Evolutionary conservation across 2,329 filamentous ascomycete genomes (phyloP).

Genomic region (Fusarium vanettenii): DNA sequence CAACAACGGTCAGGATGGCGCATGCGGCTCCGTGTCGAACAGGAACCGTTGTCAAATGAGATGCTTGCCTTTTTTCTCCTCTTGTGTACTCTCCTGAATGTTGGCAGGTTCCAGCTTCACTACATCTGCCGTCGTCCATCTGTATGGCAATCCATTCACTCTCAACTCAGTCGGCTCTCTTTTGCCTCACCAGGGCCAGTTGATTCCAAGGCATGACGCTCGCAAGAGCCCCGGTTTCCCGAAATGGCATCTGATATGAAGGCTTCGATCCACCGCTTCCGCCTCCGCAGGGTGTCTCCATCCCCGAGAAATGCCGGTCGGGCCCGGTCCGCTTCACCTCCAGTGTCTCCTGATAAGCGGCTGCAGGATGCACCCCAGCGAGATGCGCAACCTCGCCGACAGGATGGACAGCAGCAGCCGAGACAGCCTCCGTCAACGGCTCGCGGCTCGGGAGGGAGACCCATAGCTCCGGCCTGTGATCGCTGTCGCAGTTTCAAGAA

Average conservation of each 20-base stretch:
- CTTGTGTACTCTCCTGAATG: background rate
- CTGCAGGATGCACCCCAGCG: conserved; percentile 9
- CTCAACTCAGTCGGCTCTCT: background rate
- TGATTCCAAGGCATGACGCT: conserved; percentile 14
- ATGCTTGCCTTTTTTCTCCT: background rate
- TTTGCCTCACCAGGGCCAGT: conserved; percentile 3
- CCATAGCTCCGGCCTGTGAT: conserved; percentile 49
- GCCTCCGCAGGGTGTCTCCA: conserved; percentile 41
- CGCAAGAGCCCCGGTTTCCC: conserved; percentile 11
- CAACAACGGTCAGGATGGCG: conserved; percentile 28
- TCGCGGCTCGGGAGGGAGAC: conserved; percentile 14
- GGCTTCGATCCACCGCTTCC: conserved; percentile 43
- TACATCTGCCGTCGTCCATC: background rate
- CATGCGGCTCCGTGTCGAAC: conserved; percentile 7
- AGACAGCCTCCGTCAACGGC: background rate
- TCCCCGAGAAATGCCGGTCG: conserved; percentile 38
- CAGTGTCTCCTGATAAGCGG: conserved; percentile 29
- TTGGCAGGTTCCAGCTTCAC: background rate
- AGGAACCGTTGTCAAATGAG: conserved; percentile 6
- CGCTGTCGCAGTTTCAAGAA: conserved; percentile 60
- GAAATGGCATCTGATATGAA: conserved; percentile 45
- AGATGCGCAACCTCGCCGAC: conserved; percentile 34
- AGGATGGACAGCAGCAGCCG: conserved; percentile 7
- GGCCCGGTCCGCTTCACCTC: conserved; percentile 45
- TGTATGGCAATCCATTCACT: background rate